Base-by-base conservation (phyloP, 306 rosid genomes). In the Abrus precatorius region DNA sequence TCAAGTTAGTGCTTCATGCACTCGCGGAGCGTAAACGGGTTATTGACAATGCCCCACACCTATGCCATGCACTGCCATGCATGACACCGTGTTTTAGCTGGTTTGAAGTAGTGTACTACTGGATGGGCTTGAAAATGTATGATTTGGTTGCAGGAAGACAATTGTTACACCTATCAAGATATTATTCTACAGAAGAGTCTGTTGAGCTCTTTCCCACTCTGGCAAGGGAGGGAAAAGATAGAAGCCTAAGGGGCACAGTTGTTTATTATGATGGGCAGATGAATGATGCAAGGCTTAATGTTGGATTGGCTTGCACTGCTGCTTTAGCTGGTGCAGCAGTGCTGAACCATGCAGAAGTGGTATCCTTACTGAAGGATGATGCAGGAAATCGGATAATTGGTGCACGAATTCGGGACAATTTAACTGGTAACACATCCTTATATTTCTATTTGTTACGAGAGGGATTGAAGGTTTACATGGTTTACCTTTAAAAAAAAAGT, bases 241-340 rank as follows among this genome's bases (percentile, higher is more conserved):
- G 88, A 83, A 88, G 76, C 83, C 86, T 96, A 87, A 93, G 85
- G 88, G 99, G 99, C 44, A 92, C 99, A 0, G 99, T 96, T 72
- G 99, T 96, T 87, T 96, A 96, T 82, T 96, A 89, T 80, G 99
- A 96, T 75, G 99, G 99, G 45, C 99, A 96, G 90, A 96, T 96
- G 99, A 96, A 96, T 83, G 99, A 96, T 84, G 83, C 99, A 1
- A 88, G 99, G 20, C 88, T 96, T 63, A 96, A 96, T 87, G 98
- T 93, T 73, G 99, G 97, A 44, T 80, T 96, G 85, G 99, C 97
- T 20, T 93, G 94, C 63, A 90, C 99, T 78, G 97, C 99, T 74
- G 97, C 99, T 47, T 73, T 93, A 78, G 97, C 97, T 86, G 99
- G 99, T 78, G 99, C 99, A 4, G 97, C 99, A 5, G 99, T 96